phyloP scores from a whole-genome alignment of 2,329 filamentous ascomycete genomes.

The Plectosphaerella plurivora region DNA sequence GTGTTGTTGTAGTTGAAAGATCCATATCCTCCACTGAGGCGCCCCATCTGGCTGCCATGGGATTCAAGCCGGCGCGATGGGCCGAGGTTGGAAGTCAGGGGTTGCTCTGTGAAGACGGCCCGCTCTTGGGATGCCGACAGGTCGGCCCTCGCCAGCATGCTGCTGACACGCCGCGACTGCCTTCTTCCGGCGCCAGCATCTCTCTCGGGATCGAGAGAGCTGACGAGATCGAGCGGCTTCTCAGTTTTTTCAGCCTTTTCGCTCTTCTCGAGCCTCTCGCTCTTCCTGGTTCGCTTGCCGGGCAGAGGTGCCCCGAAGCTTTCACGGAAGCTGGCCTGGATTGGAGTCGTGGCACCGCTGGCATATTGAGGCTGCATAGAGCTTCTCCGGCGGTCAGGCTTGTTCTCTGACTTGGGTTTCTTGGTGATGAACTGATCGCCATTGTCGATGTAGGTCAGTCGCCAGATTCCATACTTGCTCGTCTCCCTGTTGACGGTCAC shows the following conservation, averaged over 20 bases:
- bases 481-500: conserved; percentile 77
- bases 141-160: conserved; percentile 81
- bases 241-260: conserved; percentile 30
- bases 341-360: conserved; percentile 74
- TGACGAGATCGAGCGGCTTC: conserved; percentile 57
- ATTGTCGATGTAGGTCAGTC: conserved; percentile 69
- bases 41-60: conserved; percentile 56
- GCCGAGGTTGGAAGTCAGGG: conserved; percentile 31
- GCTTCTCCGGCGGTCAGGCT: conserved; percentile 50
- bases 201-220: conserved; percentile 67
- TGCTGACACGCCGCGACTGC: conserved; percentile 79
- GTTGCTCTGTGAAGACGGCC: conserved; percentile 70
- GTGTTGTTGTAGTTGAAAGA: conserved; percentile 38
- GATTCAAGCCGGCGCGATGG: conserved; percentile 66
- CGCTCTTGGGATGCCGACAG: conserved; percentile 81
- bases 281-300: conserved; percentile 47
- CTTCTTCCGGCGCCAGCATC: conserved; percentile 49
- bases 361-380: conserved; percentile 64
- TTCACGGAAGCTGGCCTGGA: conserved; percentile 67
- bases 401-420: conserved; percentile 30
- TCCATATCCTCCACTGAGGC: conserved; percentile 51
- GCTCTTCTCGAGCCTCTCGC: conserved; percentile 37
- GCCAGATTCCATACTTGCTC: conserved; percentile 80
- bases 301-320: conserved; percentile 64
- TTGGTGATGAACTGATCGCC: conserved; percentile 52